Percentiles rank a stretch among this genome's conserved stretches.
phyloP scores from a whole-genome alignment of 2,329 filamentous ascomycete species.

The Colletotrichum shisoi region DNA sequence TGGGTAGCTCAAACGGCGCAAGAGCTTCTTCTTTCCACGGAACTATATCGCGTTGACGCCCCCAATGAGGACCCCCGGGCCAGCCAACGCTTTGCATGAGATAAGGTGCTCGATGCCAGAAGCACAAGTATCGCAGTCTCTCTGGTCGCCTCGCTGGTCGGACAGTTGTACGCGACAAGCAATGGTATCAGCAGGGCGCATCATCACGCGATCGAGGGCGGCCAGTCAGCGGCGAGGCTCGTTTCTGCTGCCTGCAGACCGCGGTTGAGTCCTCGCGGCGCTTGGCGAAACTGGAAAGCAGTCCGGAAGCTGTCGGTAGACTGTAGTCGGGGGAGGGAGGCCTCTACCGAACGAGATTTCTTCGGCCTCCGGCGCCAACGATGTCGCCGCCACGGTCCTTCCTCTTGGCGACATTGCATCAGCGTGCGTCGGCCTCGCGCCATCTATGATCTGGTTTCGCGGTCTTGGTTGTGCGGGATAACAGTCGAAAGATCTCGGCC shows the following conservation, averaged over 20 bases:
- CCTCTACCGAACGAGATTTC: background rate
- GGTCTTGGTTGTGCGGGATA: background rate
- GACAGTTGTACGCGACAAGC: too few species aligned
- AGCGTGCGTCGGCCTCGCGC: background rate
- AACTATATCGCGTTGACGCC: background rate
- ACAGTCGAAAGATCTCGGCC: too few species aligned
- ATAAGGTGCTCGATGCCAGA: slow-evolving; percentile 4
- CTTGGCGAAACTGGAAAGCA: background rate
- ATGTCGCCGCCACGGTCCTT: background rate
- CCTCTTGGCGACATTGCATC: slow-evolving; percentile 13
- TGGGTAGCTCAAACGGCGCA: background rate
- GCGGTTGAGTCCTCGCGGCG: too few species aligned
- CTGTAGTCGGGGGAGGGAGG: too few species aligned
- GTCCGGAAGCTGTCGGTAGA: background rate
- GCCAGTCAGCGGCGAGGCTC: background rate
- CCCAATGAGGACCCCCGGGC: background rate
- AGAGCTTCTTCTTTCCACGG: background rate
- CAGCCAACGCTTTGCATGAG: background rate
- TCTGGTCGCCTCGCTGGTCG: too few species aligned
- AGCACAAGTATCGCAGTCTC: too few species aligned
- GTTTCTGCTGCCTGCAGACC: background rate
- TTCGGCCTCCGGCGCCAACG: background rate
- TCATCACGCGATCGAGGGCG: slow-evolving; percentile 18
- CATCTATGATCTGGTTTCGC: background rate
- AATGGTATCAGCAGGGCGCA: slow-evolving; percentile 10